Evolutionary conservation across 306 rosid species (phyloP), one percentile per base, ranked within the genome.

Genomic region (Abrus pulchellus): DNA sequence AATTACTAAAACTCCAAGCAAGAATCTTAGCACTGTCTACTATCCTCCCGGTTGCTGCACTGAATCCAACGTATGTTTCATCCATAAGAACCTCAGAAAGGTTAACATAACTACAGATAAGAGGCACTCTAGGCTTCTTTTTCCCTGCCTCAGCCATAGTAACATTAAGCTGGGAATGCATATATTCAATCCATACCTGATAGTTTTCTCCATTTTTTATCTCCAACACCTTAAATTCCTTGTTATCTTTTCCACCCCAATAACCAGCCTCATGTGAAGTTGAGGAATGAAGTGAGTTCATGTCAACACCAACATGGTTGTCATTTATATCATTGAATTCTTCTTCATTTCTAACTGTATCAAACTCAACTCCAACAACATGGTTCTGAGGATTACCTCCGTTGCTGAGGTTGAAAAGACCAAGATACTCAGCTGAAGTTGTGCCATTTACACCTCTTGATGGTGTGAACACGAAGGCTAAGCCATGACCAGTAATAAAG

Each of bases 111-210:
- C 10, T 60, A 53, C 88, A 85, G 47, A 91, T 91, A 72, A 91
- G 76, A 40, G 92, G 89, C 73, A 78, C 83, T 48, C 4, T 7
- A 27, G 94, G 94, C 84, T 74, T 87, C 63, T 56, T 73, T 27
- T 8, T 29, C 20, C 90, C 94, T 12, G 83, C 90, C 12, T 5
- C 59, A 80, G 87, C 88, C 90, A 89, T 79, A 0, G 89, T 85
- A 27, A 90, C 63, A n/a, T 85, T 87, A 32, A 89, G 54, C 64
- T 33, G 79, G 3, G 90, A 75, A 50, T 84, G 77, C 43, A 41
- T 33, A 76, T 45, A 89, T 5, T 90, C 92, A 80, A 90, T 87
- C 92, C 92, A 89, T 9, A 85, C 94, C 68, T 87, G 91, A 76
- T 89, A 90, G 49, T 84, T 87, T 30, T 74, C 83, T 67, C 92